These are phyloP conservation scores for Colletotrichum brevisporum DNA, from an alignment of 2,329 filamentous ascomycete species.

Conservation along the genomic window DNA sequence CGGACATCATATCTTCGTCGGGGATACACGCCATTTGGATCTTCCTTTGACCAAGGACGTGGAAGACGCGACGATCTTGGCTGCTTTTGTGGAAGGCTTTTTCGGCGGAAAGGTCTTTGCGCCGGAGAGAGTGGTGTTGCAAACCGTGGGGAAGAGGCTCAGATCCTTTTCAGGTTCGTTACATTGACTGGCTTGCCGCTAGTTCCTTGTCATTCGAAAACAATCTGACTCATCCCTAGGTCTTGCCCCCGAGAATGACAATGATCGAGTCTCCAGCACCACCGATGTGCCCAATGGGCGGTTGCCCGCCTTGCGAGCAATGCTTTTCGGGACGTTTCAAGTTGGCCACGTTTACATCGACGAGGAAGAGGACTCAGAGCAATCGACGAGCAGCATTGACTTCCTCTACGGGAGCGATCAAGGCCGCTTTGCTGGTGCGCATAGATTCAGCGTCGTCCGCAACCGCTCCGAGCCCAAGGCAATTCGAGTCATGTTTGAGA, in stretches of 20 bases:
- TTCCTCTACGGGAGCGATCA: conserved; percentile 48
- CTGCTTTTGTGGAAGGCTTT: conserved; percentile 47
- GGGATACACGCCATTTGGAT: conserved; percentile 45
- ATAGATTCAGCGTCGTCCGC: conserved; percentile 48
- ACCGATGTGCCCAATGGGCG: neutral
- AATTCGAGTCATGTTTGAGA: conserved; percentile 42
- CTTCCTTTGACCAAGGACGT: conserved; percentile 43
- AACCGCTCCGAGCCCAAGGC: neutral
- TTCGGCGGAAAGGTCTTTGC: conserved; percentile 49
- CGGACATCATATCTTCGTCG: conserved; percentile 34
- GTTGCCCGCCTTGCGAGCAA: conserved; percentile 42
- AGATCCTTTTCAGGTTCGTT: conserved; percentile 12
- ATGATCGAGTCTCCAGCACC: neutral
- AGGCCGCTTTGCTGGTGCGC: conserved; percentile 46
- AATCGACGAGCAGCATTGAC: conserved; percentile 46
- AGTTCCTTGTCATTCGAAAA: neutral
- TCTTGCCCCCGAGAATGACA: neutral
- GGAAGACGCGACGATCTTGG: conserved; percentile 46
- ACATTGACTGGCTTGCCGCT: conserved; percentile 19
- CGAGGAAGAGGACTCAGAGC: neutral
- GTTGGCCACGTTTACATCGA: conserved; percentile 40
- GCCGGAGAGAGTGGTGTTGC: conserved; percentile 44
- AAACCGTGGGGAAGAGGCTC: conserved; percentile 3
- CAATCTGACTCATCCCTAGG: neutral
- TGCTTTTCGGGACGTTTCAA: conserved; percentile 48